Base-by-base conservation (phyloP, 2,329 filamentous ascomycete genomes). In the Sporothrix curviconia region DNA sequence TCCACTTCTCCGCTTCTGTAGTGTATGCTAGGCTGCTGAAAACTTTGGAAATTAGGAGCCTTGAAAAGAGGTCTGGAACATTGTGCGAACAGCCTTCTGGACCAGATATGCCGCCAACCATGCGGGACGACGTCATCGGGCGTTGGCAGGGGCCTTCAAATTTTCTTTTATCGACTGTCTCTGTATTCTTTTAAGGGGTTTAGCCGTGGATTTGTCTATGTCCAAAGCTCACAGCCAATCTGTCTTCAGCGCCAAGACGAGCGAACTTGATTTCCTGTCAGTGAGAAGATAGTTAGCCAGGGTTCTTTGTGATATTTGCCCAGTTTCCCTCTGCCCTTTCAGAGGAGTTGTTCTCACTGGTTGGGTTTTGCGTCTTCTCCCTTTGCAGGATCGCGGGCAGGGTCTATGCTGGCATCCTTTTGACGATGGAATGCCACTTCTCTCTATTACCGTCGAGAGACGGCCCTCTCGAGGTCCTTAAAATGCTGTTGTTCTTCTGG, bases 81-180 rank as follows among this genome's bases (percentile, higher is more conserved):
- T 4, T 43, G 50, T 22, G 36, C 15, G 25, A 19, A 19, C 24
- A 37, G 32, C 30, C 40, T 30, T 47, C 25, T 25, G 7, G 37
- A 19, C 25, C 14, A 22, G 37, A 12, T 39, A 15, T 37, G 30
- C 17, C 44, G 55, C 55, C 44, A 51, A 22, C 36, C 5, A 56
- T 56, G 55, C 55, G 55, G 44, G 28, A 59, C 57, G 57, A 59
- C 57, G 57, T 59, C 57, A 59, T 59, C 57, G 56, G 43, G 43
- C 50, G 28, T 58, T 47, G n/a, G 43, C 43, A 56, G 42, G 52
- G 34, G 30, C 28, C 15, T 17, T 30, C 30, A 36, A 36, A 36
- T 55, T 47, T 55, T 17, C 24, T 28, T n/a, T 55, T 55, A 12
- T 19, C n/a, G 28, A 28, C 28, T 37, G 28, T 7, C 39, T 30